These are phyloP conservation scores for Telfairia occidentalis DNA, from an alignment of 331 rosid species.

Conservation along the genomic window DNA sequence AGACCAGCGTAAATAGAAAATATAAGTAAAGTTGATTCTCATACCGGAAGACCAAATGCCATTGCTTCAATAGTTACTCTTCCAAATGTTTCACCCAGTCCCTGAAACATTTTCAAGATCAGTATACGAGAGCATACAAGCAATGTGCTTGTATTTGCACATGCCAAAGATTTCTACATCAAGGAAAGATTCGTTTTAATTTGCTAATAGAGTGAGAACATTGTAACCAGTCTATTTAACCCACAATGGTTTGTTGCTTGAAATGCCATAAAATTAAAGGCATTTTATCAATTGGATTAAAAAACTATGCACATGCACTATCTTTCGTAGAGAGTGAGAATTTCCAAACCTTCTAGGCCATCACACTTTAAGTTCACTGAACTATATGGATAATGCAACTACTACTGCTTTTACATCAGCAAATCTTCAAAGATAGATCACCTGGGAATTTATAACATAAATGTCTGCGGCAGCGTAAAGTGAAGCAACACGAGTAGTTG, in stretches of 20 bases:
- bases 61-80: conserved; percentile 87
- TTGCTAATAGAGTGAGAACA: neutral
- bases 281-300: too few species aligned
- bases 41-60: conserved; percentile 93
- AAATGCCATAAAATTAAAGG: neutral
- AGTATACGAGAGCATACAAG: neutral
- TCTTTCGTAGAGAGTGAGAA: conserved; percentile 1
- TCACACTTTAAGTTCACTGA: neutral
- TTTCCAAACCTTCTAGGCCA: neutral
- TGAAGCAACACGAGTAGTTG: conserved; percentile 80
- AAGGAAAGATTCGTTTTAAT: conserved; percentile 2
- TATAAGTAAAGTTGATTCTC: conserved; percentile 14
- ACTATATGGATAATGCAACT: neutral
- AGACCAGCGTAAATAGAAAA: conserved; percentile 2
- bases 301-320: neutral
- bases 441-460: conserved; percentile 92
- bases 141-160: neutral
- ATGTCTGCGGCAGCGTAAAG: conserved; percentile 93
- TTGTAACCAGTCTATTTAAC: neutral
- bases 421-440: conserved; percentile 16
- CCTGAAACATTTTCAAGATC: conserved; percentile 43
- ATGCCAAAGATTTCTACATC: neutral
- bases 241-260: neutral
- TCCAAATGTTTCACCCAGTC: conserved; percentile 90
- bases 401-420: neutral